Base-by-base conservation (phyloP, 192 early-diverging fungal genomes). In the Glomus cerebriforme region DNA sequence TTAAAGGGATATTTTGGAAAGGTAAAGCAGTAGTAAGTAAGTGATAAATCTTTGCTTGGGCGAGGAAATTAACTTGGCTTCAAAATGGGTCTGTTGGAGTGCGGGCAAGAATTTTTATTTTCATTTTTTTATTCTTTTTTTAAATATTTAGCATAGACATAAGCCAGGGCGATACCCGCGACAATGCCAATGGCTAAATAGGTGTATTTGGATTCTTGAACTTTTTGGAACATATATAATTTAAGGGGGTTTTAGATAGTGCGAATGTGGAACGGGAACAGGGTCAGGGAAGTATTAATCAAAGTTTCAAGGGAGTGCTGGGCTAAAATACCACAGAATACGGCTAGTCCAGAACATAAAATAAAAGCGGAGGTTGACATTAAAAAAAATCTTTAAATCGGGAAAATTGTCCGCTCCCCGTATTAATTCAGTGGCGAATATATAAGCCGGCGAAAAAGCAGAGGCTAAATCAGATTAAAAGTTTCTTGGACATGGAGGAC, bases 391-490 rank as follows among this genome's bases (percentile, higher is more conserved):
- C 37, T 15, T 47, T 19, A 5, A 72, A 29, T 72, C 69, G 39
- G 19, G 17, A 5, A 10, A 73, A 73, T 73, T 73, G 70, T 47
- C 70, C 70, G 0, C 19, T 1, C 0, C 70, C 70, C 0, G 70
- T 73, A 29, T 73, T 73, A 26, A 31, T 31, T 54, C 70, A 73
- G n/a, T 73, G 70, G 22, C 70, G 70, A 54, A 73, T 12, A 73
- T 73, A 73, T 3, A 54, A 29, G 2, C 70, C 70, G 26, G 7
- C 39, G 0, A 73, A 2, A 22, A 54, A 43, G 27, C 70, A 73
- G 43, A 73, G 35, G 2, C 13, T 37, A 45, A 73, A 72, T 26
- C 37, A 47, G 39, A 72, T 72, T 47, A 73, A 12, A 54, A 22
- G 35, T 73, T 54, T 73, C 2, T 34, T 27, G 34, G 34, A 35